A percentile compares a stretch with the other conserved stretches of the same genome.
Evolutionary conservation across 805 yeast genomes (phyloP).

Genomic region (Yarrowia sp.): DNA sequence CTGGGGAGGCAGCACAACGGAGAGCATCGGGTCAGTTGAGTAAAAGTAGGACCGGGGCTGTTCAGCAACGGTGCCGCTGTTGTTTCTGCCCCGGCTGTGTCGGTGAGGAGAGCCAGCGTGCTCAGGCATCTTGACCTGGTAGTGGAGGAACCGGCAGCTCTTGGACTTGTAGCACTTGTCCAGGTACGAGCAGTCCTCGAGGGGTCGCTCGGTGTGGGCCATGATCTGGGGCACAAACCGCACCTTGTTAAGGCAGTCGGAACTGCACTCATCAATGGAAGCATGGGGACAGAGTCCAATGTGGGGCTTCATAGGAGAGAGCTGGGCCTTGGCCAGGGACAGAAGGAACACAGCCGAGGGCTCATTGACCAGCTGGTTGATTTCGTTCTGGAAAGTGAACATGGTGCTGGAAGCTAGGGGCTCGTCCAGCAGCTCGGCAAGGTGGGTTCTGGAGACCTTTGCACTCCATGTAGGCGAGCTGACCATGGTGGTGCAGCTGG

Average conservation of each 20-base stretch:
- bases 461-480: conserved; percentile 7
- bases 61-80: background rate
- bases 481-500: conserved; percentile 17
- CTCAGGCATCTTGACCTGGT: conserved; percentile 35
- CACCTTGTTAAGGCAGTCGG: conserved; percentile 32
- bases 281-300: conserved; percentile 30
- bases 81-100: background rate
- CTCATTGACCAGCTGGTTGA: conserved; percentile 5
- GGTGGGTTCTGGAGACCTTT: background rate
- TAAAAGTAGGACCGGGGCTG: conserved; percentile 1
- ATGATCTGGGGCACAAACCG: conserved; percentile 38
- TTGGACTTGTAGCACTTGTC: conserved; percentile 89
- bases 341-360: conserved; percentile 11
- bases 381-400: background rate
- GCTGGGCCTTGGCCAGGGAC: conserved; percentile 20
- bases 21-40: background rate
- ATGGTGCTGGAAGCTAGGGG: background rate
- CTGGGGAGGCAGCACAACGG: conserved; percentile 46
- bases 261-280: conserved; percentile 25
- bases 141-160: conserved; percentile 78
- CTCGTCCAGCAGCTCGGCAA: conserved; percentile 11
- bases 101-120: background rate
- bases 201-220: conserved; percentile 58
- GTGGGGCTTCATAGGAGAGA: conserved; percentile 26
- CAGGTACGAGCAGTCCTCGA: conserved; percentile 91